phyloP scores from a whole-genome alignment of 768 basidiomycete genomes.

The Suillus plorans region DNA sequence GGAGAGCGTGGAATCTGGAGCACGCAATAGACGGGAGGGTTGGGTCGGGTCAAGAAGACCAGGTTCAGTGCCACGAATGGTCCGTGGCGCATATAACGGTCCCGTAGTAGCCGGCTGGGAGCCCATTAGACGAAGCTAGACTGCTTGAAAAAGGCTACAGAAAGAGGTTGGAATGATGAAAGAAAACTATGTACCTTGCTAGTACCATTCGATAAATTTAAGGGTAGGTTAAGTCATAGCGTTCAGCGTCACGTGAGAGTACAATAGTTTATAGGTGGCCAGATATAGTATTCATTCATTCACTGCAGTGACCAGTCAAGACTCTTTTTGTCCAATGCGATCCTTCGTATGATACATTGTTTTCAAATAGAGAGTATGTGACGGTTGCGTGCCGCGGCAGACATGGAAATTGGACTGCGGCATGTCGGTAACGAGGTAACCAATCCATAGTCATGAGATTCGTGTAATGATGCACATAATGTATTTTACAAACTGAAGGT shows the following conservation, averaged over 20 bases:
- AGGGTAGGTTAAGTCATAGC: neutral
- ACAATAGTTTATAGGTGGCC: neutral
- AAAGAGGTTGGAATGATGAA: neutral
- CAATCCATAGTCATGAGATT: neutral
- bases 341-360: no score
- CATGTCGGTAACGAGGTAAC: neutral
- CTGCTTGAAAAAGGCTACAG: neutral
- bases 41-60: conserved; percentile 69
- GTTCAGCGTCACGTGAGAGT: neutral
- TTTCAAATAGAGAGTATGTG: neutral
- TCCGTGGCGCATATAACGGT: conserved; percentile 11
- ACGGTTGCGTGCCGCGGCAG: neutral
- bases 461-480: neutral
- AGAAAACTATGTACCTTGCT: neutral
- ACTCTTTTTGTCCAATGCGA: no score
- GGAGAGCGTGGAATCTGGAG: conserved; percentile 54
- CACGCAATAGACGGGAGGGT: conserved; percentile 57
- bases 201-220: neutral
- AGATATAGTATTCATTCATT: no score
- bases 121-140: neutral
- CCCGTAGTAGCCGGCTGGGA: neutral
- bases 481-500: neutral
- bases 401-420: neutral
- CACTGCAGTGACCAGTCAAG: no score
- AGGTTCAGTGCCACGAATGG: conserved; percentile 47